A percentile compares a stretch with the other conserved stretches of the same genome.
These are phyloP conservation scores for Daldinia grandis DNA, from an alignment of 495 filamentous ascomycete genomes.

Conservation along the genomic window DNA sequence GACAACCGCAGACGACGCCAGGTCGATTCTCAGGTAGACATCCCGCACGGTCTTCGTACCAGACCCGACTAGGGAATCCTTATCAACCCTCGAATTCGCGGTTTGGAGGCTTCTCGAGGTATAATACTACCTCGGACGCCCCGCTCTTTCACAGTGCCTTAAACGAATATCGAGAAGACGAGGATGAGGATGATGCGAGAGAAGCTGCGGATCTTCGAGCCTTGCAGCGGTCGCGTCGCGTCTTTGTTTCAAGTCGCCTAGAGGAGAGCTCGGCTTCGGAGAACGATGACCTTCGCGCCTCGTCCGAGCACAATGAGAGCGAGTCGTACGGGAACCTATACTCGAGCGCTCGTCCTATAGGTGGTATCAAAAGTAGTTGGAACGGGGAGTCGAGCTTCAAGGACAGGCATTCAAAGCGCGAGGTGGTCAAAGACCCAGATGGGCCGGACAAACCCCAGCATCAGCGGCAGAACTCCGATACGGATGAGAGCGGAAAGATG, in stretches of 20 bases:
- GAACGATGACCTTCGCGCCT: conserved; percentile 67
- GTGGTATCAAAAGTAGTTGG: conserved; percentile 69
- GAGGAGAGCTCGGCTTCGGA: conserved; percentile 84
- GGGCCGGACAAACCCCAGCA: conserved; percentile 56
- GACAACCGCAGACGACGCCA: conserved; percentile 47
- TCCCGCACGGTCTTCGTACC: conserved; percentile 48
- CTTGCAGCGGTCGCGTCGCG: conserved; percentile 83
- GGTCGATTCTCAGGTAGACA: conserved; percentile 47
- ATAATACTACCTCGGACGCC: conserved; percentile 70
- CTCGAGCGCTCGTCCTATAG: conserved; percentile 47
- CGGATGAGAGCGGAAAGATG: conserved; percentile 71
- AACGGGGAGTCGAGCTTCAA: conserved; percentile 59
- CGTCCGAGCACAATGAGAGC: conserved; percentile 62
- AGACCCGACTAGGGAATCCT: conserved; percentile 66
- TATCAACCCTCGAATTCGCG: conserved; percentile 74
- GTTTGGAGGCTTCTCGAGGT: conserved; percentile 78
- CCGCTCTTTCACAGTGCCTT: conserved; percentile 87
- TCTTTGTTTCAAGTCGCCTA: conserved; percentile 81
- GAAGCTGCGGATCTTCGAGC: conserved; percentile 95
- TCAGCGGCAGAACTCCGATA: conserved; percentile 49
- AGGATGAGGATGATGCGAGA: conserved; percentile 90
- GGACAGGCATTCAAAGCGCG: conserved; percentile 43
- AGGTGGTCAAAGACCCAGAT: conserved; percentile 53
- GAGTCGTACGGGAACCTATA: conserved; percentile 49
- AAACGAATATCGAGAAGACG: conserved; percentile 85